Base-by-base conservation (phyloP, 2,329 filamentous ascomycete species). In the Fusarium tuaranense region DNA sequence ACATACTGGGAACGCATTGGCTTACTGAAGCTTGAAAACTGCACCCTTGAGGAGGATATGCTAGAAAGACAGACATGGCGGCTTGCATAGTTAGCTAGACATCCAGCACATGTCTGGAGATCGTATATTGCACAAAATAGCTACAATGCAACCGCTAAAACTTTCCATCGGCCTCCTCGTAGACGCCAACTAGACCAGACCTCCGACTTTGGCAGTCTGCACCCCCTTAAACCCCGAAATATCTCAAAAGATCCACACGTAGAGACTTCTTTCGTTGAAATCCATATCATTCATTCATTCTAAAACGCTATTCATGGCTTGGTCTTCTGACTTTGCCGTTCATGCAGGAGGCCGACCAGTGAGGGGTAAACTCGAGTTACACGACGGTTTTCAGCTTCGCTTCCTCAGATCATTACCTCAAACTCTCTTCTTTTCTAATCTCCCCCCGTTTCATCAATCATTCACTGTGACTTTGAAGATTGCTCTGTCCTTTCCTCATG, bases 281-380 rank as follows among this genome's bases (percentile, higher is more conserved):
- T 16, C 22, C 18, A 41, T 9, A 10, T 16, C 44, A 10, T 25
- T 14, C 13, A 10, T 25, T 14, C 13, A 8, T 30, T 30, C 25
- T 2, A 16, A n/a, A 25, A 27, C 27, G 16, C 16, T 7, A 27
- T 25, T 22, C 22, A 6, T 48, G 22, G 16, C 22, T 16, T 48
- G 8, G 5, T 27, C 22, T 18, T 48, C 14, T 48, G 22, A 53
- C 48, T 53, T 13, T 32, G 30, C 16, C 10, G 10, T 4, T 36
- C 4, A 73, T 68, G 67, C 5, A 10, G 71, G 71, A 74, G 67
- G 71, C 71, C 71, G 20, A 64, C 63, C 67, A 41, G 51, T n/a
- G 67, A 51, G 60, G 62, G 62, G 58, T 55, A 22, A 10, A 14
- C 5, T 66, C 46, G n/a, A 53, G 16, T 18, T 16, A 14, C 18